These are phyloP conservation scores for Chaetomium sp. DNA, from an alignment of 2,329 filamentous ascomycete species.

Conservation along the genomic window DNA sequence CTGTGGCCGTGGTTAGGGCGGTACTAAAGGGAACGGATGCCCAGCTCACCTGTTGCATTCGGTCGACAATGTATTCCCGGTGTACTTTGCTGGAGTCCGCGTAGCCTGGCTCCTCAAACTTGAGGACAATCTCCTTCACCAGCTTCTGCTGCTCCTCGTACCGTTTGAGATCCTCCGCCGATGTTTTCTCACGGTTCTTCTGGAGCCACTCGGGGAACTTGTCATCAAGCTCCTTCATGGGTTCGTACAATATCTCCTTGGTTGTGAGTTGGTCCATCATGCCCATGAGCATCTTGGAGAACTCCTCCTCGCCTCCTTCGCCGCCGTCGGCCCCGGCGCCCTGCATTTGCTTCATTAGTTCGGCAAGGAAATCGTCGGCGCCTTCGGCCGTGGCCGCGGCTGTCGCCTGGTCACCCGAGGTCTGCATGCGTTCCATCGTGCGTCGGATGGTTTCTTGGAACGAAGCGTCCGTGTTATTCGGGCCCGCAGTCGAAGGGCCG, in stretches of 20 bases:
- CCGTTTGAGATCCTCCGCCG: constrained; percentile 72
- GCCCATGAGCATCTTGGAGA: constrained; percentile 90
- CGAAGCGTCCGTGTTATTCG: constrained; percentile 55
- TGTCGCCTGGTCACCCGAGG: constrained; percentile 81
- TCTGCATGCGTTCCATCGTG: constrained; percentile 96
- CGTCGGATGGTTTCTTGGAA: constrained; percentile 92
- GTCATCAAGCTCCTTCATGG: constrained; percentile 93
- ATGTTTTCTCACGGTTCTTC: constrained; percentile 68
- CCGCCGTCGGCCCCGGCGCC: constrained; percentile 49
- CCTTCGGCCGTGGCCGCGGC: constrained; percentile 70
- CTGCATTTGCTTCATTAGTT: constrained; percentile 89
- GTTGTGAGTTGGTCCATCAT: constrained; percentile 99
- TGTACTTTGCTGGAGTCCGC: constrained; percentile 79
- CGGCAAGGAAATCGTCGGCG: constrained; percentile 80
- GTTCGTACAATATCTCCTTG: constrained; percentile 97
- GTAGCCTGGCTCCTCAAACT: constrained; percentile 83
- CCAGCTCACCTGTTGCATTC: constrained; percentile 86
- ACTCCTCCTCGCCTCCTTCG: constrained; percentile 72
- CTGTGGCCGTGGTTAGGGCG: constrained; percentile 48
- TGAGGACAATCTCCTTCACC: constrained; percentile 82
- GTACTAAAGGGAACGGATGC: neutral
- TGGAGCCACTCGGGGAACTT: constrained; percentile 91
- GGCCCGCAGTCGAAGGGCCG: constrained; percentile 26
- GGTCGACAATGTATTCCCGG: constrained; percentile 90
- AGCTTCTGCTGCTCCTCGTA: constrained; percentile 80